Base-by-base conservation (phyloP, 1,284 basidiomycete species). In the Hypsizygus ulmarius region DNA sequence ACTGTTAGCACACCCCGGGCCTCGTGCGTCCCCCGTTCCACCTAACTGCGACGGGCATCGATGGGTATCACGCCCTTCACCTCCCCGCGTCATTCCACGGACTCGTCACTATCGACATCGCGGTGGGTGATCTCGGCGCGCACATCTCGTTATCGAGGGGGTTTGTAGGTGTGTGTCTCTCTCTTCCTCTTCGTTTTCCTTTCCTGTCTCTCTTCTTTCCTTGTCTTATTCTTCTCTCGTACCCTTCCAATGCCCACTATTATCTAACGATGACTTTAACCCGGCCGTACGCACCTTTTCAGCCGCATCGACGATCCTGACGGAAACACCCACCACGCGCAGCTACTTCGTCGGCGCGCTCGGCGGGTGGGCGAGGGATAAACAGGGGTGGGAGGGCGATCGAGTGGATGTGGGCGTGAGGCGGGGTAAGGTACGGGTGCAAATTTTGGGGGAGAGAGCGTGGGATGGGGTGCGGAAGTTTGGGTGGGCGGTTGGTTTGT, bases 331-430 rank as follows among this genome's bases (percentile, higher is more conserved):
- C 4, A 44, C 43, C 15, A 43, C 50, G 11, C 45, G 59, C 10
- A 54, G 51, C 19, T 61, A 56, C 38, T 61, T 61, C 34, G 51
- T 61, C 8, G 59, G 60, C 1, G 53, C 57, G 41, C 51, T 60
- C 38, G 57, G 60, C 2, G 57, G 56, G 12, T 60, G 55, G 59
- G 39, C 43, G 12, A 53, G 53, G 43, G 51, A 50, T 27, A 52
- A 58, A 38, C 45, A 59, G 41, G 51, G 41, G 16, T 59, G 59
- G 59, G 54, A 53, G 3, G 59, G 59, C 5, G 59, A 59, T 44
- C 46, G 45, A 10, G 43, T 55, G 6, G 56, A 58, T 14, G 37
- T 58, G 2, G 34, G 32, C 12, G 49, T 60, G 16, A 41, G 51
- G 16, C 27, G 38, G 18, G 59, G 59, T 2, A 49, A 51, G 41